Percentiles rank a stretch among this genome's conserved stretches.
These are phyloP conservation scores for Tylopilus sp. DNA, from an alignment of 768 basidiomycete species.

Conservation along the genomic window DNA sequence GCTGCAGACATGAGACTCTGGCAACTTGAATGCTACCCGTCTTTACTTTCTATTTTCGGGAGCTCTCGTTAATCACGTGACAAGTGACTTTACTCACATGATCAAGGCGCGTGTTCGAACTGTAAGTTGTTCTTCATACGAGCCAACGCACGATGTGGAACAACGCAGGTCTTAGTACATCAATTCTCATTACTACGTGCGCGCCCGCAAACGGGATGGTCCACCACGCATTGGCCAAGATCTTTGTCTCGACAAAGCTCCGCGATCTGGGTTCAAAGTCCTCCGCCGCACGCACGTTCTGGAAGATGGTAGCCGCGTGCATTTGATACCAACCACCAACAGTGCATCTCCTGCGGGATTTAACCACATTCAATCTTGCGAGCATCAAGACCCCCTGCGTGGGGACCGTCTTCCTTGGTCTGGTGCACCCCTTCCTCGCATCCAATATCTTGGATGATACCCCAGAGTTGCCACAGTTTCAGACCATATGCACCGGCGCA, in stretches of 20 bases:
- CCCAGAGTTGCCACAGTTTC: slow-evolving; percentile 15
- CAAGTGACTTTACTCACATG: slow-evolving; percentile 19
- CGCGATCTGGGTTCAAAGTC: slow-evolving; percentile 26
- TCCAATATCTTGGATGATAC: slow-evolving; percentile 13
- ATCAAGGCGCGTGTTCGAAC: slow-evolving; percentile 16
- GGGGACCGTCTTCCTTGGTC: slow-evolving; percentile 25
- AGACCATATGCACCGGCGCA: slow-evolving; percentile 16
- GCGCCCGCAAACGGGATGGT: slow-evolving; percentile 29
- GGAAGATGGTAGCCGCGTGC: slow-evolving; percentile 25
- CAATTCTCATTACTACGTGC: slow-evolving; percentile 20
- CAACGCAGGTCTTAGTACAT: slow-evolving; percentile 28
- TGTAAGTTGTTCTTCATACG: too few relatives aligned
- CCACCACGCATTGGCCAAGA: slow-evolving; percentile 25
- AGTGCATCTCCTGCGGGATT: slow-evolving; percentile 15
- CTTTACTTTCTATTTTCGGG: slow-evolving; percentile 1
- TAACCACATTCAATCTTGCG: slow-evolving; percentile 25
- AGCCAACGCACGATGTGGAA: slow-evolving; percentile 20
- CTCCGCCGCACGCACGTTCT: slow-evolving; percentile 19
- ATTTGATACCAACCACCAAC: slow-evolving; percentile 24
- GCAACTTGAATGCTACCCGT: background rate
- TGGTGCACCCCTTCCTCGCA: slow-evolving; percentile 6
- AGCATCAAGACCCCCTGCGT: slow-evolving; percentile 16
- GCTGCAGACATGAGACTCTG: slow-evolving; percentile 27
- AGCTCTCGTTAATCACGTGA: slow-evolving; percentile 4
- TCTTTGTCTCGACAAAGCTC: slow-evolving; percentile 24